These are phyloP conservation scores for Botrytis deweyae DNA, from an alignment of 2,329 filamentous ascomycete species.

Conservation along the genomic window DNA sequence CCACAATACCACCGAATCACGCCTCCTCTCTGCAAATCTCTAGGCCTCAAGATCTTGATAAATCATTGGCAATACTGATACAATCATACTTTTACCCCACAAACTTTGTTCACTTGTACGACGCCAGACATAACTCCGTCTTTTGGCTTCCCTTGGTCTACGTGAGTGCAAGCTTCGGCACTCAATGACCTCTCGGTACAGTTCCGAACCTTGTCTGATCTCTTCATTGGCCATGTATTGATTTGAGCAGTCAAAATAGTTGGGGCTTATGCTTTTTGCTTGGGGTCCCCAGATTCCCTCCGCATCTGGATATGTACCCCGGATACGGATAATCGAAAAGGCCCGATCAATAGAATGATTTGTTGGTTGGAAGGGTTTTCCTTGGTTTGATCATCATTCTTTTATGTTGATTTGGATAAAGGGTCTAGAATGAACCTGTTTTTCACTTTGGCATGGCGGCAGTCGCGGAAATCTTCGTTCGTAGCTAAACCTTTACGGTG, in stretches of 20 bases:
- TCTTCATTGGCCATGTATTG: not conserved
- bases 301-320: slow-evolving; percentile 5
- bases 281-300: slow-evolving; percentile 13
- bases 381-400: not conserved
- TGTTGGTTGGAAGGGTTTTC: not conserved
- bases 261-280: not conserved
- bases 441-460: not conserved
- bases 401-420: not conserved
- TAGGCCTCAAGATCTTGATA: not conserved
- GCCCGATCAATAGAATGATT: not conserved
- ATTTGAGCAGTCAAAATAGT: not conserved
- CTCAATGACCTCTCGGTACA: slow-evolving; percentile 1
- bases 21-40: not conserved
- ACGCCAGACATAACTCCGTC: not conserved
- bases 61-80: not conserved
- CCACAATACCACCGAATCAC: slow-evolving; percentile 5
- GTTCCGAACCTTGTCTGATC: not conserved
- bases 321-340: slow-evolving; percentile 12
- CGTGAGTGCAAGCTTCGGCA: not conserved
- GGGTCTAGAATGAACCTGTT: not conserved
- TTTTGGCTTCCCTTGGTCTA: not conserved
- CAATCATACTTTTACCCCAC: not conserved
- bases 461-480: not conserved
- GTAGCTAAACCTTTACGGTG: not conserved
- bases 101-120: not conserved